These are phyloP conservation scores for Nicotiana rustica DNA, from an alignment of 305 asterid species.

Conservation along the genomic window DNA sequence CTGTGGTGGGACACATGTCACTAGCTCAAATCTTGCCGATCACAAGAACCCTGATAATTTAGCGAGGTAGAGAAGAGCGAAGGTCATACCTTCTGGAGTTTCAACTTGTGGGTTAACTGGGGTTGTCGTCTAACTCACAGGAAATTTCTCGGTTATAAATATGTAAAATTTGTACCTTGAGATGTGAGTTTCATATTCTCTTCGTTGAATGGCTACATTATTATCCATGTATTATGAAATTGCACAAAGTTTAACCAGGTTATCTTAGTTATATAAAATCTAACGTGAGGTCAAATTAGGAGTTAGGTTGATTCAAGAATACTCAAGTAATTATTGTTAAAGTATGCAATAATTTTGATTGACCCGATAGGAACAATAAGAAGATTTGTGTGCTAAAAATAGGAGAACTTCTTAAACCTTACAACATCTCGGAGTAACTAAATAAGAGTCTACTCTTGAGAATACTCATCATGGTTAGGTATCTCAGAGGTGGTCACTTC, in stretches of 20 bases:
- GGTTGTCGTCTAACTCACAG: neutral
- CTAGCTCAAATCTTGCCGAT: neutral
- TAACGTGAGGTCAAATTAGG: neutral
- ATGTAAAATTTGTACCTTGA: neutral
- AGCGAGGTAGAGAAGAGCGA: neutral
- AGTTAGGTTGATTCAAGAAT: slow-evolving; percentile 5
- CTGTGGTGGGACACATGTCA: neutral
- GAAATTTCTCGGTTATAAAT: neutral
- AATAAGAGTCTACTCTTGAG: slow-evolving; percentile 12
- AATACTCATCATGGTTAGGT: neutral
- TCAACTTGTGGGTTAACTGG: neutral
- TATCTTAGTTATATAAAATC: neutral
- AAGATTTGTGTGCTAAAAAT: slow-evolving; percentile 12
- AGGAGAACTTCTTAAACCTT: neutral
- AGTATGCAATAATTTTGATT: neutral
- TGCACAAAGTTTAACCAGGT: neutral
- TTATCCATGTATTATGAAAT: neutral
- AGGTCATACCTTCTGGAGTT: neutral
- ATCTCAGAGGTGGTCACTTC: too few relatives aligned
- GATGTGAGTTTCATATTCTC: slow-evolving; percentile 26
- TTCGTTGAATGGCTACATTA: neutral
- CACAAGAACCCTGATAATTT: neutral
- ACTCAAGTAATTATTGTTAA: neutral
- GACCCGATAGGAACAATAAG: neutral
- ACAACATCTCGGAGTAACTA: neutral